Evolutionary conservation across 108 stramenopile species (phyloP), one percentile per base, ranked within the genome.

Genomic region (Schizochytrium sp.): DNA sequence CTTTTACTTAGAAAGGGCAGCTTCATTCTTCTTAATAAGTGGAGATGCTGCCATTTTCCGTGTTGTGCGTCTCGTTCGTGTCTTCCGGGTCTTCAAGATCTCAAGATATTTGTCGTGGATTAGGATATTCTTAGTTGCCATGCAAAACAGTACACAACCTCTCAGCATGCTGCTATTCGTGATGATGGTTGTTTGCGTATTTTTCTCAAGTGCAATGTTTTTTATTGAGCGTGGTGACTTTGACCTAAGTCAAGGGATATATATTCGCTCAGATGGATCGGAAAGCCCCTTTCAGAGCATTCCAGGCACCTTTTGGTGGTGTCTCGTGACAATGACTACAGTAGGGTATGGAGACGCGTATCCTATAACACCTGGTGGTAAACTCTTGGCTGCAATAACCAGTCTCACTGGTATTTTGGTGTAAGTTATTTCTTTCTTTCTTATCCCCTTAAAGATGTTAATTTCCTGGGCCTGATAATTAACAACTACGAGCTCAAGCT

Each of bases 31-130:
- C 28, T 15, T 69, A 44, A 44, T 90, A 38, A 17, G 45, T 17
- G 87, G 87, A 4, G 19, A 28, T 15, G 55, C 45, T 38, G 61
- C 76, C 15, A 55, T 88, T 10, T 72, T 91, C 17, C 46, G 89
- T 12, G 69, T 91, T 15, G 44, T 91, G 49, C 89, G 91, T 0
- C 73, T 91, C 7, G 89, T 90, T 46, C 91, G 91, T 10, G 61
- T 91, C 8, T 59, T 88, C 28, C 89, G 91, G 4, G 72, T 89
- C 44, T 89, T 91, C 87, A 87, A 88, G 47, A 87, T 91, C 45
- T 61, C 88, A 0, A 44, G 88, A 12, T 88, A 88, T 53, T 19
- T 88, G 45, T 53, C 64, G 28, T 88, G 88, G 88, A 61, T 88
- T 41, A 44, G 46, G 0, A 69, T 69, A 40, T 88, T 88, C 38